Evolutionary conservation across 352 stramenopile genomes (phyloP), one percentile per base, ranked within the genome.

Genomic region (Phytophthora vignae): DNA sequence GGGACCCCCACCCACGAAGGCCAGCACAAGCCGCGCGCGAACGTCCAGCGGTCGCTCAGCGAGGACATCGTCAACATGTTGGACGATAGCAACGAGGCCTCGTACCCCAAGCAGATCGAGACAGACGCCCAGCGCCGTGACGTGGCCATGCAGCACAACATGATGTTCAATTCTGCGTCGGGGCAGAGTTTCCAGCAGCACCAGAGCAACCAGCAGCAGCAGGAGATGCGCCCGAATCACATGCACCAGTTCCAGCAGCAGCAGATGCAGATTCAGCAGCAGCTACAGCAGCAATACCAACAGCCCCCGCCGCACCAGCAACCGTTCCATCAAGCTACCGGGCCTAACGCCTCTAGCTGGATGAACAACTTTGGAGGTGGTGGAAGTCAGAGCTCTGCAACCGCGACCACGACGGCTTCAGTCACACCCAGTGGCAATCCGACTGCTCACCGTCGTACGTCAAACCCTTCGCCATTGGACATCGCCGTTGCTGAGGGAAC

Each of bases 11-110:
- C 49, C 0, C 46, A 66, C 10, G 71, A 73, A 49, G 64, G 66
- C 4, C 15, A 59, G 9, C 61, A 73, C 11, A 79, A 80, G 9
- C 78, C 78, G 22, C 79, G 84, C 17, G 59, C 68, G 6, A 73
- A 82, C 44, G 55, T 88, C 49, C 81, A 89, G 55, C 76, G 85
- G 3, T 91, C 84, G 29, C 72, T 93, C 10, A 94, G 87, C 52
- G 87, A 94, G 53, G 87, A 94, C 64, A 81, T 94, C n/a, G 85
- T 88, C 60, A 90, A 78, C 40, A 90, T 94, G 82, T 64, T 93
- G 31, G 82, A 92, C 63, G 84, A 91, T 3, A 71, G 64, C 19
- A 80, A 80, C 21, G 79, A 83, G n/a, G 67, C 76, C n/a, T 42
- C 69, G 15, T 77, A 79, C 40, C 61, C 60, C 36, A 82, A 79